Percentiles rank a stretch among this genome's conserved stretches.
Conservation (phyloP, 2,329 filamentous ascomycete species). For the Diaporthe vaccinii region DNA sequence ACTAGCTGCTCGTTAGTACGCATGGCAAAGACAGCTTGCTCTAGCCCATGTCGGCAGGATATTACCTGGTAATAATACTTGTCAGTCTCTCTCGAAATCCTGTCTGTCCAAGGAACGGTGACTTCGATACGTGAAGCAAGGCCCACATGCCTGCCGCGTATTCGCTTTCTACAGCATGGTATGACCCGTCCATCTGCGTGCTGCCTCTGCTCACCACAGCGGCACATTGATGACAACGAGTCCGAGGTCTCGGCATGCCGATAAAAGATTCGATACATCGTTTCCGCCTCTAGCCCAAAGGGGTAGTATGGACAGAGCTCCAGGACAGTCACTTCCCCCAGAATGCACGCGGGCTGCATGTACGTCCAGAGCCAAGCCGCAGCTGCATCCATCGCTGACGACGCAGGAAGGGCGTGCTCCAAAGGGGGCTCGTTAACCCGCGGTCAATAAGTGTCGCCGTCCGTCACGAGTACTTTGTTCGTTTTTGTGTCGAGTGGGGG, state of each 20-base stretch:
- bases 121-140: neutral
- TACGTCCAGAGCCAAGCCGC: slow-evolving; percentile 34
- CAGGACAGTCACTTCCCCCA: slow-evolving; percentile 18
- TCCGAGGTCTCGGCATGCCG: slow-evolving; percentile 30
- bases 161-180: slow-evolving; percentile 1
- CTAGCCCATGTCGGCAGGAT: slow-evolving; percentile 17
- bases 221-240: slow-evolving; percentile 13
- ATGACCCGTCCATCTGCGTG: slow-evolving; percentile 16
- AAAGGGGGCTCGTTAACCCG: slow-evolving; percentile 27
- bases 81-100: neutral
- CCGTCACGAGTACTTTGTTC: slow-evolving; percentile 33
- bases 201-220: slow-evolving; percentile 6
- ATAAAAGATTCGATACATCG: slow-evolving; percentile 9
- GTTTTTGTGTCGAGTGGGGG: slow-evolving; percentile 16
- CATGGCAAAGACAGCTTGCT: slow-evolving; percentile 22
- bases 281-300: slow-evolving; percentile 36
- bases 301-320: slow-evolving; percentile 40
- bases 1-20: slow-evolving; percentile 25
- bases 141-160: slow-evolving; percentile 21
- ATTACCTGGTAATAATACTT: slow-evolving; percentile 22
- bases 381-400: slow-evolving; percentile 37
- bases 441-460: slow-evolving; percentile 32
- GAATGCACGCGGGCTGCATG: slow-evolving; percentile 42
- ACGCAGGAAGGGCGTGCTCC: slow-evolving; percentile 31
- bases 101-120: neutral